Conservation (phyloP, 2,329 filamentous ascomycete species). For the Diaporthe humulicola region DNA sequence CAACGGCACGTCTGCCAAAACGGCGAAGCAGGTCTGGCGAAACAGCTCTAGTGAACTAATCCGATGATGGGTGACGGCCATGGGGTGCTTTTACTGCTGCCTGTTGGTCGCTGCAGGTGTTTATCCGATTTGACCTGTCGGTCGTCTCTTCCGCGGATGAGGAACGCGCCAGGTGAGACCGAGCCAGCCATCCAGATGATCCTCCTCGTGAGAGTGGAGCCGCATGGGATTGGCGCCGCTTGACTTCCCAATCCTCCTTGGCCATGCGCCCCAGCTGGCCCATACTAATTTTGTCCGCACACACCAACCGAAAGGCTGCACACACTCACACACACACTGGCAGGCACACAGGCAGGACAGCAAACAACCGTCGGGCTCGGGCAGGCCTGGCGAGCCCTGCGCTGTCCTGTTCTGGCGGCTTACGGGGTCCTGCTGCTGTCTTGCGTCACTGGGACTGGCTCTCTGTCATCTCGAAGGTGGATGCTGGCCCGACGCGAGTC, state of each 20-base stretch:
- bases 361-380: background rate
- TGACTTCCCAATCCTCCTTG: constrained; percentile 22
- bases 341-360: background rate
- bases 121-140: background rate
- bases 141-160: background rate
- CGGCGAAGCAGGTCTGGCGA: background rate
- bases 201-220: constrained; percentile 30
- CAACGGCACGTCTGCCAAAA: background rate
- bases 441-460: constrained; percentile 15
- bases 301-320: background rate
- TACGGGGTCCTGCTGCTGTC: background rate
- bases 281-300: constrained; percentile 24
- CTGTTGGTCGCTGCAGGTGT: background rate
- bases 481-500: constrained; percentile 22
- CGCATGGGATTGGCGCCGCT: constrained; percentile 12
- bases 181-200: constrained; percentile 19
- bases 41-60: constrained; percentile 22
- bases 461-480: constrained; percentile 22
- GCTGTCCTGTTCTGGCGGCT: background rate
- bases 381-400: background rate
- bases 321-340: background rate
- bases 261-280: constrained; percentile 14
- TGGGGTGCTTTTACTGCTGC: background rate
- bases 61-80: constrained; percentile 7
- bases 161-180: constrained; percentile 16